Percentiles rank a stretch among this genome's conserved stretches.
These are phyloP conservation scores for Dactylonectria macrodidyma DNA, from an alignment of 2,329 filamentous ascomycete genomes.

Conservation along the genomic window DNA sequence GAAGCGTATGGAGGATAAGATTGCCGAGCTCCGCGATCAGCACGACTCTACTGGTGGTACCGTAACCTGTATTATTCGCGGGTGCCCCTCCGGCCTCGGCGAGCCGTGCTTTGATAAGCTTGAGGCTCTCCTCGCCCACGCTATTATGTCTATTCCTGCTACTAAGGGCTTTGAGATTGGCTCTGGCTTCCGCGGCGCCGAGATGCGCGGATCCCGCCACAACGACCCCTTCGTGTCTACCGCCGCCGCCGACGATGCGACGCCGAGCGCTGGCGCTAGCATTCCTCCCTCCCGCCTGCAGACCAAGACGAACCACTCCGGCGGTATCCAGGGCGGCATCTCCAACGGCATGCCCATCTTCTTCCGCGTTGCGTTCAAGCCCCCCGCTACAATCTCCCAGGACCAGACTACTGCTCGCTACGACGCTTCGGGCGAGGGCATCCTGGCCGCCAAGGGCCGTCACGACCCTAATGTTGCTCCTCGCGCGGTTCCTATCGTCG, in stretches of 20 bases:
- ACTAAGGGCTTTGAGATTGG: constrained; percentile 97
- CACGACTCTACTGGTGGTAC: constrained; percentile 95
- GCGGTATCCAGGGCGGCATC: constrained; percentile 96
- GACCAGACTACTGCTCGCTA: constrained; percentile 89
- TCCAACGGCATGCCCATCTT: constrained; percentile 94
- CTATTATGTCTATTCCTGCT: constrained; percentile 95
- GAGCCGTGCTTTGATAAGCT: constrained; percentile 97
- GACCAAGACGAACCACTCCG: constrained; percentile 95
- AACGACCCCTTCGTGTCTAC: constrained; percentile 77
- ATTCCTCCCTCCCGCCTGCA: constrained; percentile 69
- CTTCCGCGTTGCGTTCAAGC: constrained; percentile 96
- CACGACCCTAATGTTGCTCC: constrained; percentile 96
- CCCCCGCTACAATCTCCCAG: constrained; percentile 92
- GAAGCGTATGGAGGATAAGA: constrained; percentile 82
- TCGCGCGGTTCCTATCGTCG: constrained; percentile 88
- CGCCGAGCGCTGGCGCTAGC: constrained; percentile 59
- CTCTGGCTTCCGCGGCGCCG: constrained; percentile 89
- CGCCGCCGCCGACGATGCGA: constrained; percentile 59
- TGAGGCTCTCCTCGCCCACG: constrained; percentile 91
- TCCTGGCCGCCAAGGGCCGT: constrained; percentile 90
- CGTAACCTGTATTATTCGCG: constrained; percentile 93
- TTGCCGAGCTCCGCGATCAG: constrained; percentile 83
- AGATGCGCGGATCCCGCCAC: constrained; percentile 89
- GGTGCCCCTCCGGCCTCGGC: constrained; percentile 86
- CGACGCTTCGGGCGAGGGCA: constrained; percentile 77